Base-by-base conservation (phyloP, 129 eudicot species). In the Ambrosia artemisiifolia region DNA sequence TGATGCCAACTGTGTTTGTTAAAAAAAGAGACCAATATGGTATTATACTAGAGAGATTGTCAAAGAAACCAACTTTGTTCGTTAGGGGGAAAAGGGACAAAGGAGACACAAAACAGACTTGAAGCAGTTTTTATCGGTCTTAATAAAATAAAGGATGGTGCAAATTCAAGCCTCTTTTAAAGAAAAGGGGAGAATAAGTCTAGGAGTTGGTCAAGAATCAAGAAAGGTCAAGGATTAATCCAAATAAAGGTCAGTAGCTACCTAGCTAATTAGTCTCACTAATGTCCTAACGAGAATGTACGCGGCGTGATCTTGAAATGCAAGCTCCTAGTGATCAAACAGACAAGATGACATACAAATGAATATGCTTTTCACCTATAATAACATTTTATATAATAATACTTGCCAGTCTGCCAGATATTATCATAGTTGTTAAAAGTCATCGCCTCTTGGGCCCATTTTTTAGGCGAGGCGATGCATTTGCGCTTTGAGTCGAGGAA, bases 231-330 rank as follows among this genome's bases (percentile, higher is more conserved):
- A 19, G 5, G 51, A 46, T 19, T 17, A 18, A 40, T 71, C 65
- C 53, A 11, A 36, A 55, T 19, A 34, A 67, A 18, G 7, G 11
- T 20, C 65, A 70, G 18, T 20, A 40, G 55, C 47, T 56, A 40
- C 65, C n/a, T n/a, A n/a, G n/a, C n/a, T n/a, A n/a, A n/a, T 71
- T 55, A 20, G 54, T 71, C 55, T 42, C 66, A 20, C 44, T 24
- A 14, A 17, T 18, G 8, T 2, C 43, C 53, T 65, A 40, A 18
- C 10, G 54, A 6, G 24, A n/a, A 34, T 14, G 36, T 20, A 60
- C 13, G 65, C 28, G 17, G 54, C 43, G 8, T 30, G 2, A 8
- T 69, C 16, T 33, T 12, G 18, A 49, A 14, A 33, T 32, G 16
- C 5, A 69, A 50, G 16, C 46, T 53, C 47, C 48, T 33, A 3